Conservation (phyloP, 257 asterid species). For the Petunia secreta region DNA sequence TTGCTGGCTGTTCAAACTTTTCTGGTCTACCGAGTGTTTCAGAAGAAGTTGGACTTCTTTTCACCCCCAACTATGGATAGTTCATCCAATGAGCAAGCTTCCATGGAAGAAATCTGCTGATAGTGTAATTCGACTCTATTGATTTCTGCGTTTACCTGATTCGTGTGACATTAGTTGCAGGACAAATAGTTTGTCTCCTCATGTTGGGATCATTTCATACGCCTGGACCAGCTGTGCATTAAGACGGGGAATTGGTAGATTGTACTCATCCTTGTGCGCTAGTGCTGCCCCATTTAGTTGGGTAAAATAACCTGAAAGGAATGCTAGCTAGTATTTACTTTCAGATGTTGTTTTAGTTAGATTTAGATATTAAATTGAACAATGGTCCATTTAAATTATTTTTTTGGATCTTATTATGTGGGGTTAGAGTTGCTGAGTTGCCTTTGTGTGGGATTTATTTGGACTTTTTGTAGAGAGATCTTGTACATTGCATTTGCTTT, state of each 20-base stretch:
- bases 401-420: background rate
- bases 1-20: background rate
- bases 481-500: constrained; percentile 24
- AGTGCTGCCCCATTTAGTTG: background rate
- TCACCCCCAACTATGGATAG: constrained; percentile 16
- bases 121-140: background rate
- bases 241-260: background rate
- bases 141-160: background rate
- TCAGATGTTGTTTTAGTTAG: constrained; percentile 8
- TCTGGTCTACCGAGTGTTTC: constrained; percentile 17
- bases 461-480: background rate
- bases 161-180: constrained; percentile 19
- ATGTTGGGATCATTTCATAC: constrained; percentile 22
- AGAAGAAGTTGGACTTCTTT: constrained; percentile 13
- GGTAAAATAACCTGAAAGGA: background rate
- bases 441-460: background rate
- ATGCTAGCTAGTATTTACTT: constrained; percentile 22
- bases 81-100: constrained; percentile 20
- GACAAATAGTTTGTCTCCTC: constrained; percentile 17
- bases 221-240: background rate
- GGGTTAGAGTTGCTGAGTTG: background rate
- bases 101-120: constrained; percentile 21
- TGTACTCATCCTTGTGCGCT: constrained; percentile 7
- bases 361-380: constrained; percentile 17
- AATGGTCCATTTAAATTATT: constrained; percentile 4